A percentile compares a stretch with the other conserved stretches of the same genome.
Evolutionary conservation across 805 yeast species (phyloP).

Genomic region (Blastobotrys attinorum): DNA sequence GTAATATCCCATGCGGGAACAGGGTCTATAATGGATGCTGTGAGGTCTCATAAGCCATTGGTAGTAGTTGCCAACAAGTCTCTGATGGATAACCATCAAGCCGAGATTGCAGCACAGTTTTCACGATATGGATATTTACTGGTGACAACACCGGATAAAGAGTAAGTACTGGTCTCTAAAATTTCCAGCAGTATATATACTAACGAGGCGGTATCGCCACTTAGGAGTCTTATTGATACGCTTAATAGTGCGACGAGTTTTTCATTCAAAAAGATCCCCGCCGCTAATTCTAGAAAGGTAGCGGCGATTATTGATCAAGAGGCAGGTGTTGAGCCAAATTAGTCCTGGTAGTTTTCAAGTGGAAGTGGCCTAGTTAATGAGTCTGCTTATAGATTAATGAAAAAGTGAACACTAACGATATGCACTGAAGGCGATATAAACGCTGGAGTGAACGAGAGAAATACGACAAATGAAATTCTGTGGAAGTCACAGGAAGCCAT

Average conservation of each 20-base stretch:
- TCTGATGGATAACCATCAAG: constrained; percentile 85
- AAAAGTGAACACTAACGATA: too few species aligned
- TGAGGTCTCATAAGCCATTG: constrained; percentile 48
- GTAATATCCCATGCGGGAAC: constrained; percentile 89
- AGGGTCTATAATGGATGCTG: constrained; percentile 79
- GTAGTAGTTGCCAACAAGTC: constrained; percentile 62
- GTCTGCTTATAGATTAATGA: too few species aligned
- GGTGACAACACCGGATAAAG: constrained; percentile 7
- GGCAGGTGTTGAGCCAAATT: constrained; percentile 10
- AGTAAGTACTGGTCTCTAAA: too few species aligned
- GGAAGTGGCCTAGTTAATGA: too few species aligned
- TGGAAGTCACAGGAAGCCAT: too few species aligned
- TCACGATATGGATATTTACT: constrained; percentile 28
- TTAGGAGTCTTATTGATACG: constrained; percentile 2
- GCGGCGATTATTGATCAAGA: constrained; percentile 15
- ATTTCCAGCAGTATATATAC: too few species aligned
- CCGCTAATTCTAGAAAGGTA: constrained; percentile 9
- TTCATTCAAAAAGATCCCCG: constrained; percentile 12
- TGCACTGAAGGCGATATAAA: too few species aligned
- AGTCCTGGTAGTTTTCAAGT: too few species aligned
- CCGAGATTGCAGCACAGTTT: constrained; percentile 61
- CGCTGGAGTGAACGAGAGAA: too few species aligned
- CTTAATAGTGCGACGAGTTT: constrained; percentile 2
- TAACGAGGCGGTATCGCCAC: too few species aligned
- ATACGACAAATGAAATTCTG: too few species aligned